Evolutionary conservation across 2,329 filamentous ascomycete genomes (phyloP).

Genomic region (Cryoendolithus antarcticus): DNA sequence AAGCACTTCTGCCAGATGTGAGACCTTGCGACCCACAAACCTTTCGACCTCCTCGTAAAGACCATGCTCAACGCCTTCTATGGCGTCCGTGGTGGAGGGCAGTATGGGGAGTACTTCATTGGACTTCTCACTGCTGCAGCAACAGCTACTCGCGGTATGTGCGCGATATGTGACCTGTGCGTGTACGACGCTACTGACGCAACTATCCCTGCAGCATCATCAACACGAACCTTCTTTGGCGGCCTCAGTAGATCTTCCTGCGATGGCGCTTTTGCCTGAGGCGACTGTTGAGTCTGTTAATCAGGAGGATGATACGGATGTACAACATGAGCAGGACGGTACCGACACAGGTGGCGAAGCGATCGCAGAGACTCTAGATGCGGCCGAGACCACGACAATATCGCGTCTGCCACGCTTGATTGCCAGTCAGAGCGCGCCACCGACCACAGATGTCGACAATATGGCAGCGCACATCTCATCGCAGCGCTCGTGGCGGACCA

Average conservation of each 20-base stretch:
- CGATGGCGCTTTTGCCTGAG: constrained; percentile 4
- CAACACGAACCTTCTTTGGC: constrained; percentile 3
- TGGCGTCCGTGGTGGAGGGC: no score
- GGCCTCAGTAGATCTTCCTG: no score
- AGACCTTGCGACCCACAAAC: no score
- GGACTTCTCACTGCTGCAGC: no score
- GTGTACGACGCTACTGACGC: constrained; percentile 11
- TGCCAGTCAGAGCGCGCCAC: constrained; percentile 9
- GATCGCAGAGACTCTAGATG: not conserved
- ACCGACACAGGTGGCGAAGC: not conserved
- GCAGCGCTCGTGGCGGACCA: constrained; percentile 6
- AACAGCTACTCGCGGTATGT: not conserved
- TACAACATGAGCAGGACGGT: not conserved
- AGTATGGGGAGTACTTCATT: no score
- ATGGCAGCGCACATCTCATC: constrained; percentile 9
- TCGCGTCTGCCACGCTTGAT: constrained; percentile 11
- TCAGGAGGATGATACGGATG: not conserved
- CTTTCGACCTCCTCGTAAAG: no score
- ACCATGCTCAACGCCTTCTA: no score
- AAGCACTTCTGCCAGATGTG: no score
- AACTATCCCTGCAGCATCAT: constrained; percentile 15
- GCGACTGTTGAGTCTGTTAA: constrained; percentile 4
- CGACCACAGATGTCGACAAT: constrained; percentile 12
- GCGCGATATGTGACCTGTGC: constrained; percentile 1
- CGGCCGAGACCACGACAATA: not conserved